A percentile compares a stretch with the other conserved stretches of the same genome.
Conservation (phyloP, 305 asterid species). For the Fraxinus dipetala region DNA sequence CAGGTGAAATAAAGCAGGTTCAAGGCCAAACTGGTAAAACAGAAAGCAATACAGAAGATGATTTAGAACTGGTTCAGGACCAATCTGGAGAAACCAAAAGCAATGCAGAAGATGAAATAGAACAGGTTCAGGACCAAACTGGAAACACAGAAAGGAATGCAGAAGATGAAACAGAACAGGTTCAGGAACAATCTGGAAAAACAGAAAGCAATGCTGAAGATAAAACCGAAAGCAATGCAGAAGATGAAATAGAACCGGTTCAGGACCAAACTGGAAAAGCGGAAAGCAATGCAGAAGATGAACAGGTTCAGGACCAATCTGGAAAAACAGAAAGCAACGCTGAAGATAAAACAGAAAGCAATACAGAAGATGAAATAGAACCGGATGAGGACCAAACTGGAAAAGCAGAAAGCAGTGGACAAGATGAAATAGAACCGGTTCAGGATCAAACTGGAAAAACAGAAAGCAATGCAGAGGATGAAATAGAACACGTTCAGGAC, state of each 20-base stretch:
- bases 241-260: background rate
- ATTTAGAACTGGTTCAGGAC: background rate
- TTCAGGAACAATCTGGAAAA: background rate
- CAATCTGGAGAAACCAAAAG: background rate
- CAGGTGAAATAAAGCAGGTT: background rate
- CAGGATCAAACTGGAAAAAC: background rate
- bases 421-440: slow-evolving; percentile 8
- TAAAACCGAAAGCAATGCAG: background rate
- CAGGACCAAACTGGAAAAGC: background rate
- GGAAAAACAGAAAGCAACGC: background rate
- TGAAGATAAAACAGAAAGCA: background rate
- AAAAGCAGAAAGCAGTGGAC: background rate
- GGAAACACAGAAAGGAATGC: slow-evolving; percentile 9
- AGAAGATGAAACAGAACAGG: slow-evolving; percentile 15
- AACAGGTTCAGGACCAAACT: background rate
- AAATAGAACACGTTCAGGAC: background rate
- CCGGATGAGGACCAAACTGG: slow-evolving; percentile 3
- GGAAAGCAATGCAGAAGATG: background rate
- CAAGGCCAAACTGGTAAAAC: background rate
- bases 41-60: background rate
- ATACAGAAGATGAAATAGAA: background rate
- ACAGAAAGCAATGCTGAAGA: background rate
- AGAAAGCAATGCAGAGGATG: background rate
- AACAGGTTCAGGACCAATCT: background rate
- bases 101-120: background rate